Evolutionary conservation across 2,329 filamentous ascomycete species (phyloP), one percentile per base, ranked within the genome.

Genomic region (Ophiostoma quercus): DNA sequence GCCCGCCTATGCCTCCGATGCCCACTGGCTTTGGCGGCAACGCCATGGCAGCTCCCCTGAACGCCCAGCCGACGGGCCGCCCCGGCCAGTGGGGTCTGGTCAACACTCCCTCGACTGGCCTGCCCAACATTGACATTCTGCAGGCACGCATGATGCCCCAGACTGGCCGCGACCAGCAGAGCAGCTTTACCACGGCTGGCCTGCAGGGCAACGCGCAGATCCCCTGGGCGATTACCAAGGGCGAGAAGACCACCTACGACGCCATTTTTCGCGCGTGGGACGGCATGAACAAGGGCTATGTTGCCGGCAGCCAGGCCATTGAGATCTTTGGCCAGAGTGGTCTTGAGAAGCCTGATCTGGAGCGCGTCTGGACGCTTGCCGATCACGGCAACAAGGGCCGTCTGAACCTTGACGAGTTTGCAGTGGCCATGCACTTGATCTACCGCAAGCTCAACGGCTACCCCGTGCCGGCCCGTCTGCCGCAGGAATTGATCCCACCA

Each of bases 11-110:
- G 89, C 94, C 94, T 1, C 91, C 94, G 4, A 92, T 84, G 88
- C 87, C 80, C 29, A 87, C 83, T n/a, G 84, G 83, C 12, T 87
- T 85, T 78, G 79, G 85, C 57, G 78, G 76, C 11, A 90, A 90
- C 63, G 90, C 91, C n/a, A 85, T 89, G 79, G 79, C 84, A 67
- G 84, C 84, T 68, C 87, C 88, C 41, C 79, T 99, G 73, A 94
- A 96, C 75, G 89, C 93, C n/a, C 95, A 99, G 77, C 95, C 95
- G 5, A 99, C 95, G 2, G 95, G 95, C 12, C 83, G 88, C 47
- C 94, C 95, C 6, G 95, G 95, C 16, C 95, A 98, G 78, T 99
- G 95, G 95, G 95, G 95, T n/a, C 87, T 98, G 69, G 95, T 98
- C 41, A 99, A 99, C 79, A 91, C 93, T 1, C 95, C 95, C 1